phyloP scores from a whole-genome alignment of 179 eudicot genomes.

The Beta corolliflora region DNA sequence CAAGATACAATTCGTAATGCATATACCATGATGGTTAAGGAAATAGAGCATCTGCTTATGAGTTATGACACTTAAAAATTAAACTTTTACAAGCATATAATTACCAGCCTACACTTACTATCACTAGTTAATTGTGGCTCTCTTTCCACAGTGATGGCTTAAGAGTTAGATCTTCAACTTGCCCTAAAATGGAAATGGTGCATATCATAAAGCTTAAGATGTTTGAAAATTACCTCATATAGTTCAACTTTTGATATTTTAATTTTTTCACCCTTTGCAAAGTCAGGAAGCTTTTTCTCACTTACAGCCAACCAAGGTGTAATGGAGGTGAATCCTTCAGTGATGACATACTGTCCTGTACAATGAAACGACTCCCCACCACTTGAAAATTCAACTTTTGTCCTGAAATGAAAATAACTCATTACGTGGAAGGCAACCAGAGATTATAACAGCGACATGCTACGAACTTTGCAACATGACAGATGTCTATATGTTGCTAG shows the following conservation, averaged over 20 bases:
- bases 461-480: background rate
- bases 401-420: conserved; percentile 43
- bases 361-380: conserved; percentile 83
- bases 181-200: background rate
- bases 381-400: conserved; percentile 67
- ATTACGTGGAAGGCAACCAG: conserved; percentile 7
- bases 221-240: conserved; percentile 62
- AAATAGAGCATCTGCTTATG: no score
- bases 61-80: background rate
- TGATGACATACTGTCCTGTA: conserved; percentile 65
- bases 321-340: conserved; percentile 74
- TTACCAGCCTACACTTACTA: background rate
- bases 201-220: conserved; percentile 4
- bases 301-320: conserved; percentile 91
- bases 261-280: conserved; percentile 70
- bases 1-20: background rate
- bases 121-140: background rate
- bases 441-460: background rate
- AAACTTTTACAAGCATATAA: background rate
- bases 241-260: conserved; percentile 70
- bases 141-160: background rate
- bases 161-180: background rate
- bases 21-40: background rate
- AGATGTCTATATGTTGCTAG: no score
- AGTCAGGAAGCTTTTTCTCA: conserved; percentile 83